Evolutionary conservation across 768 basidiomycete genomes (phyloP), one percentile per base, ranked within the genome.

Genomic region (Termitomyces sp.): DNA sequence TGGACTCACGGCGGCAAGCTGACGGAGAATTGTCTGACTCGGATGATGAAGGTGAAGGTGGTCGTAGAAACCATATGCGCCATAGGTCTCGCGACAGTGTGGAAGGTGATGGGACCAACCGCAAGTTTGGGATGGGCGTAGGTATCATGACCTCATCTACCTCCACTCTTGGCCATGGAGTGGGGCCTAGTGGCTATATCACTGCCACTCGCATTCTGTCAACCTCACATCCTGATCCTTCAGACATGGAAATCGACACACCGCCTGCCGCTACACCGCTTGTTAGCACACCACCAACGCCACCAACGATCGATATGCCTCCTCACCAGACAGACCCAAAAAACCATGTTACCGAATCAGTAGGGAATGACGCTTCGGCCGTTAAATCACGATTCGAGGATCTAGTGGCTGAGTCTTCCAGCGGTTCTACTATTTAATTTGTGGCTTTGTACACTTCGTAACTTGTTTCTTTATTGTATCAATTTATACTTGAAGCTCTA

Each of bases 11-110:
- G 24, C 79, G 89, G 60, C 94, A 94, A 69, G 83, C 81, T 5
- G 93, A 96, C 42, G 90, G 88, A 22, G 92, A 95, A 66, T 79
- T 97, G 13, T 97, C 94, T 7, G 97, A 99, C 70, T 98, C 97
- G 1, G 97, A 99, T 62, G 97, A 99, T 68, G 97, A 99, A 73
- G 95, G 93, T 18, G 89, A 90, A 64, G 94, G 92, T 46, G 91
- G 87, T 1, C 81, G 94, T 55, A 78, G 87, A 58, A 80, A 94
- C 64, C 85, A 86, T 58, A 74, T 80, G 9, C 75, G 75, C 38
- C 83, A 88, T 69, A 77, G 78, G 28, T 79, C 84, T 35, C 75
- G 74, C 24, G 83, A 82, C 49, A 81, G 78, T 56, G 69, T 73
- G 10, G 78, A 74, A 60, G 77, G 73, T 44, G 75, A 79, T 32